Evolutionary conservation across 139 green algal species (phyloP).

Genomic region (Deuterostichococcus epilithicus): DNA sequence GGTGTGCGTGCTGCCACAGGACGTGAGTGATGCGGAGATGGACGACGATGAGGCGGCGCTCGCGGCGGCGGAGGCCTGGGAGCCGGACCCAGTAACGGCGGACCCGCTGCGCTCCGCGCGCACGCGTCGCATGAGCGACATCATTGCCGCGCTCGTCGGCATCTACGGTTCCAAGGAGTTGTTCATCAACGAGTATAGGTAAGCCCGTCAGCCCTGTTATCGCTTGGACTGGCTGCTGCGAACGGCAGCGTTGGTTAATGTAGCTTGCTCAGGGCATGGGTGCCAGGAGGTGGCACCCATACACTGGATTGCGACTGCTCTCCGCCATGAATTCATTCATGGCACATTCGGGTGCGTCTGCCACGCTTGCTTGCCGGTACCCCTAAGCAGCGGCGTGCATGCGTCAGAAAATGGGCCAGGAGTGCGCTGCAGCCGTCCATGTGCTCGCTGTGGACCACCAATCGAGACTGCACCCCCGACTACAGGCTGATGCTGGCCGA

Average conservation of each 20-base stretch:
- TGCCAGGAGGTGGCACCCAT: no score
- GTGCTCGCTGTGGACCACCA: background rate
- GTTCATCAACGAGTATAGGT: slow-evolving; percentile 90
- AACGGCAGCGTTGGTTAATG: no score
- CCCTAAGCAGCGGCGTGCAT: no score
- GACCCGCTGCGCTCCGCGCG: slow-evolving; percentile 5
- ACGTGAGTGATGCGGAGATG: slow-evolving; percentile 20
- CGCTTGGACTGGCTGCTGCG: no score
- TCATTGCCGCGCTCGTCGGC: slow-evolving; percentile 74
- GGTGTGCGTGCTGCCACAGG: slow-evolving; percentile 17
- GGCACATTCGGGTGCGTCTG: no score
- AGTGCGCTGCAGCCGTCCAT: background rate
- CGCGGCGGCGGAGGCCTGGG: slow-evolving; percentile 20
- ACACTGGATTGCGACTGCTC: no score
- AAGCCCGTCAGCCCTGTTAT: no score
- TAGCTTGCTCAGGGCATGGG: no score
- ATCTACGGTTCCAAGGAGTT: slow-evolving; percentile 82
- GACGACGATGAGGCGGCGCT: slow-evolving; percentile 38
- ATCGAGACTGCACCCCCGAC: no score
- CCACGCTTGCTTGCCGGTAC: no score
- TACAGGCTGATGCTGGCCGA: slow-evolving; percentile 74
- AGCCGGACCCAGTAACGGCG: slow-evolving; percentile 36
- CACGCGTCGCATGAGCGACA: slow-evolving; percentile 42
- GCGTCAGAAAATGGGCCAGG: no score
- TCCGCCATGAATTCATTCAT: no score